A percentile compares a stretch with the other conserved stretches of the same genome.
Evolutionary conservation across 2,329 filamentous ascomycete genomes (phyloP).

Genomic region (Exophiala spinifera): DNA sequence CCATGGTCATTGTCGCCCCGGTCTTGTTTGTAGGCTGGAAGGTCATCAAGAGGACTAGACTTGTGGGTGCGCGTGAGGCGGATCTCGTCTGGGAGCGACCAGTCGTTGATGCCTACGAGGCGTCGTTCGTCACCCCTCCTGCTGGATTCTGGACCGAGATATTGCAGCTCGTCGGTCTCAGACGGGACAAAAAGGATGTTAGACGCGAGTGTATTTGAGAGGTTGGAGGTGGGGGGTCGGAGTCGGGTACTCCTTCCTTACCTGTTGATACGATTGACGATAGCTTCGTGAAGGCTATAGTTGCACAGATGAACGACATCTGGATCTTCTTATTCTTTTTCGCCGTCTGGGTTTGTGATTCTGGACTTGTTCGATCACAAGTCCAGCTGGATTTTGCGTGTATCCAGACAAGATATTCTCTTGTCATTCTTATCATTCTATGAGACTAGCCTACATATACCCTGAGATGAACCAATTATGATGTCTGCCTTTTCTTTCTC

Average conservation of each 20-base stretch:
- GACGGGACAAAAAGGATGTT: conserved; percentile 11
- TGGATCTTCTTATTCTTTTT: no score
- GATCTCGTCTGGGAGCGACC: conserved; percentile 62
- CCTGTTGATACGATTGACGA: background rate
- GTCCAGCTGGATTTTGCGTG: no score
- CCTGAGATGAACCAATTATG: no score
- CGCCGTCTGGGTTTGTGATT: no score
- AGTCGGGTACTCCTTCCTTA: background rate
- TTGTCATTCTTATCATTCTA: no score
- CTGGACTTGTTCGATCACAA: no score
- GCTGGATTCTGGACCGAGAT: conserved; percentile 33
- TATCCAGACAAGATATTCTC: no score
- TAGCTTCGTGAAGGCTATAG: no score
- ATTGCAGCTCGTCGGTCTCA: conserved; percentile 24
- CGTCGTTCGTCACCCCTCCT: conserved; percentile 48
- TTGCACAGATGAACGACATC: no score
- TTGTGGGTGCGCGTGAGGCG: conserved; percentile 25
- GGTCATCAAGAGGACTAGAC: conserved; percentile 31
- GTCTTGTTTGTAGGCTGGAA: conserved; percentile 20
- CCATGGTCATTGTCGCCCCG: conserved; percentile 20
- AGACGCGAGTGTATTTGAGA: conserved; percentile 4
- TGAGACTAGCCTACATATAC: no score
- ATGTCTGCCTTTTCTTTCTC: no score
- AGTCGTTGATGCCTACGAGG: conserved; percentile 57
- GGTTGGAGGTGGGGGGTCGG: no score